These are phyloP conservation scores for Neophaeococcomyces mojaviensis DNA, from an alignment of 2,329 filamentous ascomycete genomes.

Conservation along the genomic window DNA sequence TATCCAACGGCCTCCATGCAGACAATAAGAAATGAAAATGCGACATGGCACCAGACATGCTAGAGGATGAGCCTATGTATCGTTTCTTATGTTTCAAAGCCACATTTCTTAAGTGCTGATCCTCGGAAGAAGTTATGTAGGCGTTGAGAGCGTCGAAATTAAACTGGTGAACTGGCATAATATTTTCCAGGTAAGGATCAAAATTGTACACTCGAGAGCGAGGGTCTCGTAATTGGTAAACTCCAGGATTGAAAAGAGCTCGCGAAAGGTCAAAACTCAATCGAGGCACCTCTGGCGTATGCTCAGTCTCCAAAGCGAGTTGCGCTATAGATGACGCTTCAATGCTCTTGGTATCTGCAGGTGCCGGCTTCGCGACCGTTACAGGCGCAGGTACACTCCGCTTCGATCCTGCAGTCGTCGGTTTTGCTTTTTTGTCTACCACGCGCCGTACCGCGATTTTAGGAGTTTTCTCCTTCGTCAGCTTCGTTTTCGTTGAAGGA, in stretches of 20 bases:
- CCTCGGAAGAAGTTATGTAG: slow-evolving; percentile 88
- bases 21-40: slow-evolving; percentile 94
- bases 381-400: no score
- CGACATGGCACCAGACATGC: slow-evolving; percentile 78
- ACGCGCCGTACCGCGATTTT: no score
- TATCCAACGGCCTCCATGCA: slow-evolving; percentile 66
- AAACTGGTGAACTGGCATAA: slow-evolving; percentile 91
- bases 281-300: slow-evolving; percentile 15
- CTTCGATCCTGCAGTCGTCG: no score
- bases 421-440: no score
- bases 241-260: slow-evolving; percentile 90
- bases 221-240: slow-evolving; percentile 84
- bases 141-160: slow-evolving; percentile 79
- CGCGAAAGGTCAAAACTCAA: slow-evolving; percentile 58
- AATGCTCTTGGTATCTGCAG: not conserved
- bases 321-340: not conserved
- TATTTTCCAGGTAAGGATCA: slow-evolving; percentile 82
- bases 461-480: no score
- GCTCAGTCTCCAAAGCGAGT: slow-evolving; percentile 4
- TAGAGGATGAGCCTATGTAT: slow-evolving; percentile 92
- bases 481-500: no score
- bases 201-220: slow-evolving; percentile 90
- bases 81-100: slow-evolving; percentile 62
- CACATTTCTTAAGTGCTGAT: slow-evolving; percentile 54
- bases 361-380: not conserved